These are phyloP conservation scores for Paspalum vaginatum DNA, from an alignment of 176 grass and related monocot genomes.

Conservation along the genomic window DNA sequence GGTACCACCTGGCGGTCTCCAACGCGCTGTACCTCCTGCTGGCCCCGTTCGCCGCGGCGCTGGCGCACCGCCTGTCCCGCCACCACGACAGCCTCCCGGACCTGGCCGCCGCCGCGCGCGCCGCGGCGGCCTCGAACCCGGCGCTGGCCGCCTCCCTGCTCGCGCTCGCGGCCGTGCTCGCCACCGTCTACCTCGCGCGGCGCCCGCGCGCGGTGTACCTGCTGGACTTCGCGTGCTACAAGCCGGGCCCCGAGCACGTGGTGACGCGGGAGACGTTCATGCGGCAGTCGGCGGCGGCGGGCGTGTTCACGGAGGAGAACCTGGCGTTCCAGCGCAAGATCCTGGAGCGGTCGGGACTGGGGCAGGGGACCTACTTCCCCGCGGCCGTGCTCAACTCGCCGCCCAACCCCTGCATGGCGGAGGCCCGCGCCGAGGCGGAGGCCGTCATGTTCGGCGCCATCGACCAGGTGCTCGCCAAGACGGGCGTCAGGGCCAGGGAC, in stretches of 20 bases:
- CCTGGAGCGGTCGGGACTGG: conserved; percentile 71
- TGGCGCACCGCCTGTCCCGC: not conserved
- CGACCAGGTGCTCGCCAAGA: conserved; percentile 66
- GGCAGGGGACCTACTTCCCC: conserved; percentile 73
- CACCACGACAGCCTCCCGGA: conserved; percentile 4
- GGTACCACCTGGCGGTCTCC: conserved; percentile 56
- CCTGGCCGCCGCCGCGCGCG: not conserved
- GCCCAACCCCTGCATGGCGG: conserved; percentile 88
- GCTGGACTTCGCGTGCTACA: conserved; percentile 65
- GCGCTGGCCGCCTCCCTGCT: not conserved
- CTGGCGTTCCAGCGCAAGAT: conserved; percentile 83
- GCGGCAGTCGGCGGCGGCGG: conserved; percentile 38
- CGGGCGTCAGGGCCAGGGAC: conserved; percentile 56
- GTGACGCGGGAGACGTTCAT: conserved; percentile 78
- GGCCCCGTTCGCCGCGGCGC: conserved; percentile 4
- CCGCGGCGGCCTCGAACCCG: not conserved
- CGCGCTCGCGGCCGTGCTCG: not conserved
- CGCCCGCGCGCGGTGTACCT: conserved; percentile 59
- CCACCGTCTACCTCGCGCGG: conserved; percentile 32
- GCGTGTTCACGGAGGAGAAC: conserved; percentile 66
- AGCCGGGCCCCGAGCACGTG: conserved; percentile 6
- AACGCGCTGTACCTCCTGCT: conserved; percentile 55
- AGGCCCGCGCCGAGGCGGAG: conserved; percentile 84
- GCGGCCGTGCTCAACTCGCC: conserved; percentile 61
- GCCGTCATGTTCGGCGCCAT: conserved; percentile 90